Evolutionary conservation across 2,329 filamentous ascomycete species (phyloP).

Genomic region (Sporothrix globosa): DNA sequence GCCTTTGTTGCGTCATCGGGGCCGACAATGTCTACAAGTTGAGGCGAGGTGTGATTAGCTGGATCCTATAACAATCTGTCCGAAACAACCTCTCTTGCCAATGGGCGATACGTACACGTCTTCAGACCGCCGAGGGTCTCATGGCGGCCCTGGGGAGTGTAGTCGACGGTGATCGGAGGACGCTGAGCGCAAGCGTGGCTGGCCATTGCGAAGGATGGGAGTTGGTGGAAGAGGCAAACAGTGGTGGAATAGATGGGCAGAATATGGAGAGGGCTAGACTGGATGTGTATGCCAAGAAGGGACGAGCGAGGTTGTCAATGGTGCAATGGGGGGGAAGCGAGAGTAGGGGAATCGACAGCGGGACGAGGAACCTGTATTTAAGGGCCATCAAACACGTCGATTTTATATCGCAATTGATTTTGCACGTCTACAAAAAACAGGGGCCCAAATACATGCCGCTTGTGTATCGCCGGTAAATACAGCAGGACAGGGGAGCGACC

Average conservation of each 20-base stretch:
- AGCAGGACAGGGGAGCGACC: too few species aligned
- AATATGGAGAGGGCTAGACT: background rate
- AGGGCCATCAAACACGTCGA: background rate
- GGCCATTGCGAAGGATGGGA: slow-evolving; percentile 33
- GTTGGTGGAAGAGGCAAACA: background rate
- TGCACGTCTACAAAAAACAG: background rate
- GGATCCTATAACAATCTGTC: too few species aligned
- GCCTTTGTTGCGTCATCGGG: slow-evolving; percentile 44
- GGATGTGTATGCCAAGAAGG: background rate
- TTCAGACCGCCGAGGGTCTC: slow-evolving; percentile 48
- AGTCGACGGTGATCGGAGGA: slow-evolving; percentile 47
- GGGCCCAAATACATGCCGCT: background rate
- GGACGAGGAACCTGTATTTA: slow-evolving; percentile 9
- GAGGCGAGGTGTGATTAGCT: background rate
- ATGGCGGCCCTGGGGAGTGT: slow-evolving; percentile 48
- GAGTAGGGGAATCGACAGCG: background rate
- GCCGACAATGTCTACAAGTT: slow-evolving; percentile 44
- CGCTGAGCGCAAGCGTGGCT: slow-evolving; percentile 43
- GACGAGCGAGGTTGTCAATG: background rate
- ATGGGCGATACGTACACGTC: slow-evolving; percentile 46
- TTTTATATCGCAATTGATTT: background rate
- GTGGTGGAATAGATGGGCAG: background rate
- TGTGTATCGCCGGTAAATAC: background rate
- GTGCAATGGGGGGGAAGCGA: background rate
- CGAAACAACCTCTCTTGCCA: background rate